These are phyloP conservation scores for Apodospora peruviana DNA, from an alignment of 495 filamentous ascomycete species.

Conservation along the genomic window DNA sequence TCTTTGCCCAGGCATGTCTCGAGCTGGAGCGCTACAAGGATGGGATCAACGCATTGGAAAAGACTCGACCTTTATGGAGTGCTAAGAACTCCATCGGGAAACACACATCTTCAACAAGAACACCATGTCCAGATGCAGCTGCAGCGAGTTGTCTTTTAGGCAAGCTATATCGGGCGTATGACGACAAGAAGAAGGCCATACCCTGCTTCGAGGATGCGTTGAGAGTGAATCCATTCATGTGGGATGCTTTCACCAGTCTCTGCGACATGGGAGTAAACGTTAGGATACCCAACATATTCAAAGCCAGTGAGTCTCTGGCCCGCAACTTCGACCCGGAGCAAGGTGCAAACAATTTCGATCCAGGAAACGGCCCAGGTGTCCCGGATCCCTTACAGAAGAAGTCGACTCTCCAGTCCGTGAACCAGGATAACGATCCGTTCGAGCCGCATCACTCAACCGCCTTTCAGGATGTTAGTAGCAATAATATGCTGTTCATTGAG, in stretches of 20 bases:
- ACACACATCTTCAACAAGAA: constrained; percentile 64
- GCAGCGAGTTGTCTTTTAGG: constrained; percentile 75
- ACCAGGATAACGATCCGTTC: constrained; percentile 41
- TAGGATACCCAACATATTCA: constrained; percentile 78
- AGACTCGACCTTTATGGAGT: constrained; percentile 63
- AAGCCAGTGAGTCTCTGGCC: constrained; percentile 49
- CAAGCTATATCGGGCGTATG: constrained; percentile 77
- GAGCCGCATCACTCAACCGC: constrained; percentile 29
- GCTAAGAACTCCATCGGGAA: constrained; percentile 67
- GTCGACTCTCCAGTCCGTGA: constrained; percentile 23
- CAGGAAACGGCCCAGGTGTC: constrained; percentile 10
- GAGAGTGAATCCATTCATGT: constrained; percentile 92
- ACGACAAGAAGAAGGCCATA: constrained; percentile 74
- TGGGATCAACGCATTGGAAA: constrained; percentile 75
- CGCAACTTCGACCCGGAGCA: constrained; percentile 33
- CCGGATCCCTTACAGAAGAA: constrained; percentile 35
- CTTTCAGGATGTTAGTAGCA: constrained; percentile 29
- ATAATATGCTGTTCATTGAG: constrained; percentile 27
- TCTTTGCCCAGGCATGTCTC: constrained; percentile 85
- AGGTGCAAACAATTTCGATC: constrained; percentile 17
- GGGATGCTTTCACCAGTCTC: constrained; percentile 90
- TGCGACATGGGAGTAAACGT: constrained; percentile 64
- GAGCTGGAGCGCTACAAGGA: constrained; percentile 70
- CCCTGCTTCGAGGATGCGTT: constrained; percentile 81
- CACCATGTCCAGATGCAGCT: constrained; percentile 74